phyloP scores from a whole-genome alignment of 228 moss, liverwort and hornwort species.

The Sphagnum fallax region DNA sequence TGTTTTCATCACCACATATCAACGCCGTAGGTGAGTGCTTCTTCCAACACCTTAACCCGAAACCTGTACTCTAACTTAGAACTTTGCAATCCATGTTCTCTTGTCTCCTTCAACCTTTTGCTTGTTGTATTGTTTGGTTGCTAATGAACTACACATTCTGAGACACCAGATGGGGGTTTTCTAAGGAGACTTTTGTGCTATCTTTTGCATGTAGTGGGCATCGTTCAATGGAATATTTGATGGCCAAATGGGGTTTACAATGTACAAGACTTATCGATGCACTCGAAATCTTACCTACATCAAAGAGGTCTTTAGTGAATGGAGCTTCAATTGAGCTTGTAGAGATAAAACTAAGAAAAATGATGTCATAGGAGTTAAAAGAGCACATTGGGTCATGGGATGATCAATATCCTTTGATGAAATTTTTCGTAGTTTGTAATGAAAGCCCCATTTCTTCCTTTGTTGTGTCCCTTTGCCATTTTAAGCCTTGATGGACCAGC shows the following conservation, averaged over 20 bases:
- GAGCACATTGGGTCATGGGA: no score
- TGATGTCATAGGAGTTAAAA: background rate
- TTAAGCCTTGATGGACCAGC: no score
- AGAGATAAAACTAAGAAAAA: slow-evolving; percentile 15
- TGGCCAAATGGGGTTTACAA: slow-evolving; percentile 71
- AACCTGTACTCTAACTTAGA: background rate
- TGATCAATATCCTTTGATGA: no score
- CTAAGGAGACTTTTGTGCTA: background rate
- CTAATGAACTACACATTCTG: background rate
- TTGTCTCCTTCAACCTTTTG: background rate
- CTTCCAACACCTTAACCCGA: background rate
- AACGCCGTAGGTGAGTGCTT: slow-evolving; percentile 56
- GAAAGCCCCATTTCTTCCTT: no score
- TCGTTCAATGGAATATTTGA: slow-evolving; percentile 64
- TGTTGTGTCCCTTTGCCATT: no score
- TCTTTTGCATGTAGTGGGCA: slow-evolving; percentile 50
- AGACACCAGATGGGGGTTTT: no score
- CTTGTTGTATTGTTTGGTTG: background rate
- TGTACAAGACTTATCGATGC: slow-evolving; percentile 50
- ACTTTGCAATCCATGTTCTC: background rate
- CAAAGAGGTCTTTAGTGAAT: slow-evolving; percentile 32
- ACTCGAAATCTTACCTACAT: slow-evolving; percentile 42
- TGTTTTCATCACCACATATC: slow-evolving; percentile 76
- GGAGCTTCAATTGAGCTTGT: slow-evolving; percentile 40
- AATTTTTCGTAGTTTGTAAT: no score